Conservation (phyloP, 768 basidiomycete species). For the Mycena pura region DNA sequence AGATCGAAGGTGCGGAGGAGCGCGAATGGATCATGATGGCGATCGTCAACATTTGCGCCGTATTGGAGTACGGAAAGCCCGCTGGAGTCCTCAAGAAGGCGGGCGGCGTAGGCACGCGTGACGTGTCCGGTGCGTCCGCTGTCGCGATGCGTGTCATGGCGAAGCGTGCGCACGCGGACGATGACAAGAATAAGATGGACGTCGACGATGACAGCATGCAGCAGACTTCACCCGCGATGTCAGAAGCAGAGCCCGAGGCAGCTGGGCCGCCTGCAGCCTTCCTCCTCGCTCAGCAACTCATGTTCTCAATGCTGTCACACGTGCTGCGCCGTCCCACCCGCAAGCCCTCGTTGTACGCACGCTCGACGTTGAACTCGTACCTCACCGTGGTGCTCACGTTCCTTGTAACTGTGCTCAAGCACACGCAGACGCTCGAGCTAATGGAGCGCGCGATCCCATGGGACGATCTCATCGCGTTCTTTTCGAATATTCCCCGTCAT, state of each 20-base stretch:
- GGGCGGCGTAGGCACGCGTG: slow-evolving; percentile 55
- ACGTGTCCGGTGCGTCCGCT: slow-evolving; percentile 40
- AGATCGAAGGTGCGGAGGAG: slow-evolving; percentile 80
- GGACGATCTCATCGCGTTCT: slow-evolving; percentile 71
- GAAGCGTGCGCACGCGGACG: slow-evolving; percentile 50
- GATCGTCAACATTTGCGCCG: slow-evolving; percentile 76
- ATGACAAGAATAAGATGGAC: slow-evolving; percentile 65
- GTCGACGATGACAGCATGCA: slow-evolving; percentile 59
- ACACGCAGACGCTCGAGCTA: slow-evolving; percentile 61
- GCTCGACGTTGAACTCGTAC: slow-evolving; percentile 80
- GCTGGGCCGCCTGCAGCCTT: slow-evolving; percentile 68
- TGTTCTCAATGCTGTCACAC: slow-evolving; percentile 78
- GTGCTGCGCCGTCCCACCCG: slow-evolving; percentile 70
- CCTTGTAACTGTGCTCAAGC: slow-evolving; percentile 76
- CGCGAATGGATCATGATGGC: slow-evolving; percentile 99
- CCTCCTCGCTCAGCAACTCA: slow-evolving; percentile 77
- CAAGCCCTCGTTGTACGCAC: slow-evolving; percentile 61
- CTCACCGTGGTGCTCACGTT: slow-evolving; percentile 88
- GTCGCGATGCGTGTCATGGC: slow-evolving; percentile 56
- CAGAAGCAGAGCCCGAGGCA: slow-evolving; percentile 38
- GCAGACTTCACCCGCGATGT: slow-evolving; percentile 40
- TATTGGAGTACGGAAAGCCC: slow-evolving; percentile 88
- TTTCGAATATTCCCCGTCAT: slow-evolving; percentile 63
- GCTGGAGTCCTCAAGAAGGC: slow-evolving; percentile 72
- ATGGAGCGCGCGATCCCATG: slow-evolving; percentile 87